Evolutionary conservation across 2,329 filamentous ascomycete genomes (phyloP).

Genomic region (Pseudofabraea citricarpa): DNA sequence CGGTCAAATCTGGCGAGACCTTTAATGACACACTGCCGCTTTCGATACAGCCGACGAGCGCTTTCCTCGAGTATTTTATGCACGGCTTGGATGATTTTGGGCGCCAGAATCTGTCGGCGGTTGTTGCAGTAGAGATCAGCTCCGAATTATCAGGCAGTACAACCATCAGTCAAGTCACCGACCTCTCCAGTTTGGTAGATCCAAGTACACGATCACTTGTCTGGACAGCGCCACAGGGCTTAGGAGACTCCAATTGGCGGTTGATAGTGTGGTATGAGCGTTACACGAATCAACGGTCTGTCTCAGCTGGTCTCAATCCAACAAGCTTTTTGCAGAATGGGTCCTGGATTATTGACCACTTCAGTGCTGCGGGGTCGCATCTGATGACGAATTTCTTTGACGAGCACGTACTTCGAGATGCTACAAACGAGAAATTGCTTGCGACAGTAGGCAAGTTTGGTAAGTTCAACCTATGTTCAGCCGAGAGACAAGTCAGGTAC

Average conservation of each 20-base stretch:
- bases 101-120: background rate
- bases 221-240: background rate
- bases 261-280: slow-evolving; percentile 3
- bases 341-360: slow-evolving; percentile 23
- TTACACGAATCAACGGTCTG: slow-evolving; percentile 21
- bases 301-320: slow-evolving; percentile 16
- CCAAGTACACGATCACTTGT: background rate
- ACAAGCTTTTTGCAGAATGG: slow-evolving; percentile 27
- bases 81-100: background rate
- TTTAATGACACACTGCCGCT: background rate
- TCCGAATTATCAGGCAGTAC: background rate
- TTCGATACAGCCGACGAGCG: background rate
- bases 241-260: background rate
- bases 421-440: background rate
- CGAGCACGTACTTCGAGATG: slow-evolving; percentile 1
- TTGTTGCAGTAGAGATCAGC: background rate
- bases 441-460: slow-evolving; percentile 16
- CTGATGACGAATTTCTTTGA: slow-evolving; percentile 3
- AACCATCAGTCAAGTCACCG: background rate
- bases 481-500: no score
- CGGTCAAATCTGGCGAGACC: background rate
- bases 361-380: slow-evolving; percentile 2
- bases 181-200: slow-evolving; percentile 1
- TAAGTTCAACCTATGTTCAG: slow-evolving; percentile 1
- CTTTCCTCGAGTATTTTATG: background rate